Base-by-base conservation (phyloP, 805 yeast genomes). In the Groenewaldozyma salmanticensis region DNA sequence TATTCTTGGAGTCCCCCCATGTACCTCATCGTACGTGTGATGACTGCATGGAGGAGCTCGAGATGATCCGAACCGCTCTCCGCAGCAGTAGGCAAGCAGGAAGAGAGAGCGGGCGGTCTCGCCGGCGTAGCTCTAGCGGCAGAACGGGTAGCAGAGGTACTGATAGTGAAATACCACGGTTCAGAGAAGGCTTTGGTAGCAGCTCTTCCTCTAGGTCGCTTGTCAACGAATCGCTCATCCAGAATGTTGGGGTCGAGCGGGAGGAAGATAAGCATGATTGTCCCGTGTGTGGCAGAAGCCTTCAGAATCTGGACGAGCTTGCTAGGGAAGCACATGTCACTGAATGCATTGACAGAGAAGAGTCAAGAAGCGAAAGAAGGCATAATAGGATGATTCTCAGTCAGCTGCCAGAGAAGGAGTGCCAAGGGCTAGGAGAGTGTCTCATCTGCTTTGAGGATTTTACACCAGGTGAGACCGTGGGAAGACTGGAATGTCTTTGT, bases 361-460 rank as follows among this genome's bases (percentile, higher is more conserved):
- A 72, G 40, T 69, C 53, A 22, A 29, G 47, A 15, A 27, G 24
- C 7, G 16, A 20, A 7, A 46, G 70, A 39, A 60, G 86, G 33
- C 66, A 72, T 22, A 88, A 88, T 57, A 71, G 95, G 45, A 88
- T 92, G 96, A 66, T 92, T 38, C 92, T 87, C 1, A 86, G 83
- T 58, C 73, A 51, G 36, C 57, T 65, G 15, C 52, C 58, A 4
- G 68, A 66, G 44, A 58, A 53, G 43, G 58, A 52, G 17, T 31
- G 37, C 13, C 32, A 34, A n/a, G 55, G 52, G 5, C 40, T 44
- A 31, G 75, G 75, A 37, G 97, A 92, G 59, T 92, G 99, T 59
- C 90, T 86, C 13, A 90, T 92, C 19, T 92, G 99, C 55, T 75
- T 90, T 47, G 98, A 92, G 57, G 94, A 84, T 16, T 75, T 88